phyloP scores from a whole-genome alignment of 805 yeast species.

The Suhomyces sp. region DNA sequence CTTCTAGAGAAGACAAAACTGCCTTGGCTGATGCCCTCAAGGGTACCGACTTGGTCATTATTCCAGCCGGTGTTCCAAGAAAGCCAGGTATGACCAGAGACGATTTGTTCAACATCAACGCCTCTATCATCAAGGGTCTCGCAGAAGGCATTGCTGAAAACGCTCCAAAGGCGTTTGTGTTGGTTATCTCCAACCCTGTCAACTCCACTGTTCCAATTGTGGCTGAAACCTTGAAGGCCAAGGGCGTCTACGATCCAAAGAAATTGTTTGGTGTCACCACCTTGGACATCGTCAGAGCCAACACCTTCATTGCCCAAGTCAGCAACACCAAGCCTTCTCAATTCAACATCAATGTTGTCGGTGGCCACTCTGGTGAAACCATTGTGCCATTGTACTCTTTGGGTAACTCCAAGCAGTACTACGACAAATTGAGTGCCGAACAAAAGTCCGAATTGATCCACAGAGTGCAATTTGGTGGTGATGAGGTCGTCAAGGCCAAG shows the following conservation, averaged over 20 bases:
- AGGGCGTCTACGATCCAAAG: constrained; percentile 66
- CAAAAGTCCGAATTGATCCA: constrained; percentile 37
- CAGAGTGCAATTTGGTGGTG: constrained; percentile 71
- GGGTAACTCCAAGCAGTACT: constrained; percentile 32
- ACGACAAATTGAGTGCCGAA: constrained; percentile 32
- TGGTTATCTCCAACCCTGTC: constrained; percentile 90
- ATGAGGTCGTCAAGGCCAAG: constrained; percentile 93
- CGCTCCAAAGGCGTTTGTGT: constrained; percentile 72
- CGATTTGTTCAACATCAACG: constrained; percentile 80
- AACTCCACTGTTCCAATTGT: constrained; percentile 91
- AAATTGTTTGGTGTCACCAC: constrained; percentile 87
- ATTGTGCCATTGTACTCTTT: constrained; percentile 79
- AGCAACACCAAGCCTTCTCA: constrained; percentile 47
- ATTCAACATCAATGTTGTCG: constrained; percentile 70
- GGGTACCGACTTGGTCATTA: constrained; percentile 48
- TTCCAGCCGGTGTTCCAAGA: constrained; percentile 90
- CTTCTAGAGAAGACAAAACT: constrained; percentile 46
- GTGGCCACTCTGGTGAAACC: constrained; percentile 95
- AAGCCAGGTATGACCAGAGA: constrained; percentile 95
- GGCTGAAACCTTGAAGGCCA: constrained; percentile 69
- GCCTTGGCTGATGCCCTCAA: constrained; percentile 45
- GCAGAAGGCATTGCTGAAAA: constrained; percentile 70
- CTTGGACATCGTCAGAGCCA: constrained; percentile 83
- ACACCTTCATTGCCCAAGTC: constrained; percentile 67
- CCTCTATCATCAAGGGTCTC: constrained; percentile 70